Conservation (phyloP, 345 rosid genomes). For the Chamaenerion angustifolium region DNA sequence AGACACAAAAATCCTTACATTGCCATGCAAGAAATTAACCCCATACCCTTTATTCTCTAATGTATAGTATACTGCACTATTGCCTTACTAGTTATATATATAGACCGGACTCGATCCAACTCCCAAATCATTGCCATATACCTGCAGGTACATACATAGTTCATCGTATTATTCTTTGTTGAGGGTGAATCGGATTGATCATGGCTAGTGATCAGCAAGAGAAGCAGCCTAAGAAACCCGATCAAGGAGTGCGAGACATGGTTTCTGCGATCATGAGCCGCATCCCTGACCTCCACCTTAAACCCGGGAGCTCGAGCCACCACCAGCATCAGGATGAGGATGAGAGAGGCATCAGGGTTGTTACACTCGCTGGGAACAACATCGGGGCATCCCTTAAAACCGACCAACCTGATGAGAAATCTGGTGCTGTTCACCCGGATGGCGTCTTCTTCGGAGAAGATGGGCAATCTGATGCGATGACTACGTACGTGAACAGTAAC, state of each 20-base stretch:
- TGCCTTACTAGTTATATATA: too few relatives aligned
- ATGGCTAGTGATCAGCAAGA: slow-evolving; percentile 14
- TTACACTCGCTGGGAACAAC: slow-evolving; percentile 76
- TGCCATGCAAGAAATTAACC: slow-evolving; percentile 19
- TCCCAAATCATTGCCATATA: too few relatives aligned
- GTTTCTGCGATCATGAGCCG: slow-evolving; percentile 29
- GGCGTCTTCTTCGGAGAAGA: slow-evolving; percentile 12
- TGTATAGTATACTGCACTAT: neutral
- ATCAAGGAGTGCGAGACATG: slow-evolving; percentile 33
- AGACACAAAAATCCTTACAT: slow-evolving; percentile 18
- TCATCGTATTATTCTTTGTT: neutral
- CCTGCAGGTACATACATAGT: too few relatives aligned
- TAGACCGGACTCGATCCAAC: too few relatives aligned
- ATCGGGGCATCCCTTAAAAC: slow-evolving; percentile 60
- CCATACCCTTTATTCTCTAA: slow-evolving; percentile 14
- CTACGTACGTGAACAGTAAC: slow-evolving; percentile 73
- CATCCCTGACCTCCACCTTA: slow-evolving; percentile 22
- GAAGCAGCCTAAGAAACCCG: slow-evolving; percentile 15
- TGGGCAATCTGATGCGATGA: slow-evolving; percentile 18
- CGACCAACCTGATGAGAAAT: slow-evolving; percentile 23
- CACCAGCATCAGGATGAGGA: slow-evolving; percentile 13
- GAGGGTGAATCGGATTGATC: neutral
- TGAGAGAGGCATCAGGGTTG: slow-evolving; percentile 28
- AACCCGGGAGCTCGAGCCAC: slow-evolving; percentile 17
- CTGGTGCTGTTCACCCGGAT: too few relatives aligned